Evolutionary conservation across 2,329 filamentous ascomycete species (phyloP).

Genomic region (Bipolaris zeicola): DNA sequence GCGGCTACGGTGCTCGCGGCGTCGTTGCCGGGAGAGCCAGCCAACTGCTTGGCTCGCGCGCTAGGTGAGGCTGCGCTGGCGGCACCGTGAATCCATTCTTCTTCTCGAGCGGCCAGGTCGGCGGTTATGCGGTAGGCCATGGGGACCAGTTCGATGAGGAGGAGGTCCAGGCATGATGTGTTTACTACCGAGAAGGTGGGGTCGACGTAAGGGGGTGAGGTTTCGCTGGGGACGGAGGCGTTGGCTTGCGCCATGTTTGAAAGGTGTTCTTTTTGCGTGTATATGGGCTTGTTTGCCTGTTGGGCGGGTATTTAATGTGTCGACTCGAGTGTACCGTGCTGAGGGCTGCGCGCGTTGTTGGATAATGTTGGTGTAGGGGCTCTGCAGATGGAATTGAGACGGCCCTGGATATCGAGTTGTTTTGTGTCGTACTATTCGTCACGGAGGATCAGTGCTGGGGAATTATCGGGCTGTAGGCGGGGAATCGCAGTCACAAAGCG

Average conservation of each 20-base stretch:
- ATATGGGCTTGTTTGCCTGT: not conserved
- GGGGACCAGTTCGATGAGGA: conserved; percentile 95
- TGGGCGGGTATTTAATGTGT: not conserved
- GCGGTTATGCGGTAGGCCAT: conserved; percentile 86
- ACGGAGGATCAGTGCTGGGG: not conserved
- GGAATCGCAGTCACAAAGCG: not conserved
- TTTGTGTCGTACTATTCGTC: not conserved
- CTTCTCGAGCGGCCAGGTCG: conserved; percentile 65
- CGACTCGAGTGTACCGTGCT: not conserved
- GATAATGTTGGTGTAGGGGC: not conserved
- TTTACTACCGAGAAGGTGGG: conserved; percentile 77
- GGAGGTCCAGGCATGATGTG: conserved; percentile 87
- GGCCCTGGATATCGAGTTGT: not conserved
- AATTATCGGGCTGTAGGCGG: not conserved
- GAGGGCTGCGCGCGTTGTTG: not conserved
- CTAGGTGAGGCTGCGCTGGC: not conserved
- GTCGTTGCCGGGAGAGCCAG: conserved; percentile 29
- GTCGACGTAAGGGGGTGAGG: conserved; percentile 61
- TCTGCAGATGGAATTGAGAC: not conserved
- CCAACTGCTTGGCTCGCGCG: conserved; percentile 23
- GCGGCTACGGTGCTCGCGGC: conserved; percentile 34
- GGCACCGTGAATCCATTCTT: conserved; percentile 43
- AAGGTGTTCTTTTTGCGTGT: not conserved
- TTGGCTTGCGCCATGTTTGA: conserved; percentile 22
- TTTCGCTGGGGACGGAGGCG: conserved; percentile 19